Base-by-base conservation (phyloP, 2,329 filamentous ascomycete species). In the Fusarium odoratissimum region DNA sequence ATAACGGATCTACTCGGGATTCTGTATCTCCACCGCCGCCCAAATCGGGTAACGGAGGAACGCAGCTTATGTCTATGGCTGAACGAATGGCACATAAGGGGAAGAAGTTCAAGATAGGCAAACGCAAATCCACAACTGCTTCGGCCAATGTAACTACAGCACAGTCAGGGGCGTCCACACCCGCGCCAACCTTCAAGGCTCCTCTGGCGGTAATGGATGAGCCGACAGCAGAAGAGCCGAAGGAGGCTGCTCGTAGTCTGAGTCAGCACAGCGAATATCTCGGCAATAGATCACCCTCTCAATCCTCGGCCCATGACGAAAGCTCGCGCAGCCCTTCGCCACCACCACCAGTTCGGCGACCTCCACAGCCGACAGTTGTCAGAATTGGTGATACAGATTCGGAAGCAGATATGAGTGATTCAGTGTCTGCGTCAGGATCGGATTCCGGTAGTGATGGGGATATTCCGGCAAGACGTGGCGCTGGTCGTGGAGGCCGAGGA, bases 51-150 rank as follows among this genome's bases (percentile, higher is more conserved):
- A 45, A 63, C 17, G 61, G 77, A 21, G 68, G 65, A 40, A 68
- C 76, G 75, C 78, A 81, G 16, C 84, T 86, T 52, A 82, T 90
- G 81, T 90, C 88, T 10, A 86, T 90, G 85, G 84, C 85, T 41
- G 88, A 90, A 73, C 84, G 87, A n/a, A 86, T 89, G 83, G 86
- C 84, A 38, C 80, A 88, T 5, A 83, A 81, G 57, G 88, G 88
- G 16, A 89, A 84, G 77, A 86, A 83, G 58, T 84, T 90, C 71
- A 88, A 84, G 78, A 89, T 90, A 48, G 80, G 82, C 28, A 79
- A 80, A 61, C 80, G 81, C 19, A 84, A 78, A 64, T 59, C 72
- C 11, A 68, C 45, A 19, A 52, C 37, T 17, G 41, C 37, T 12
- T 54, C 64, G n/a, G 48, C 57, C 12, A 60, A 46, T 42, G 60